A percentile compares a stretch with the other conserved stretches of the same genome.
These are phyloP conservation scores for Colletotrichum sp. DNA, from an alignment of 2,329 filamentous ascomycete genomes.

Conservation along the genomic window DNA sequence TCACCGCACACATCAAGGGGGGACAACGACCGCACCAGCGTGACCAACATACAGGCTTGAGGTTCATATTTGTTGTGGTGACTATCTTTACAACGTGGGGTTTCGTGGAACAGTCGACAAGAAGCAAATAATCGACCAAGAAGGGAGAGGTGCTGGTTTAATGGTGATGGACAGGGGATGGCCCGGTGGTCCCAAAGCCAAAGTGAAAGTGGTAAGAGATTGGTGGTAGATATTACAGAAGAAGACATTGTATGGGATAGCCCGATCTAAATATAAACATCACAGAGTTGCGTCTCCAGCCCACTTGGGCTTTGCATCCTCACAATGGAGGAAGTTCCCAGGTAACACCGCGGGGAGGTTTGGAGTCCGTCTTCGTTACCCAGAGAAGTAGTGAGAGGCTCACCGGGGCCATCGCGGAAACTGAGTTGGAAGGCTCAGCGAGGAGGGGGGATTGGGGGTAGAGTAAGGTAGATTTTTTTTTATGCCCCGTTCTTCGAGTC, in stretches of 20 bases:
- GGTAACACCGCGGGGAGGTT: constrained; percentile 15
- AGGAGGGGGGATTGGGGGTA: neutral
- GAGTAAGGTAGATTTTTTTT: neutral
- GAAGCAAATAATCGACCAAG: neutral
- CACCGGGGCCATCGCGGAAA: neutral
- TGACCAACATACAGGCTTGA: neutral
- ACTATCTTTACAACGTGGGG: neutral
- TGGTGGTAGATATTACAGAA: neutral
- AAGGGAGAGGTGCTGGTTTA: neutral
- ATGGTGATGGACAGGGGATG: neutral
- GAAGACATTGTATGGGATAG: neutral
- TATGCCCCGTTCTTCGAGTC: no score
- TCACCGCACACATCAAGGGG: neutral
- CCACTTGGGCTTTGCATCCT: neutral
- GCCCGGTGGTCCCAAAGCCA: neutral
- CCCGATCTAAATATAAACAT: neutral
- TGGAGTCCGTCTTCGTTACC: constrained; percentile 14
- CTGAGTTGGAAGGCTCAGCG: neutral
- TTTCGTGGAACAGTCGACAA: no score
- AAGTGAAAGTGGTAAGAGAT: neutral
- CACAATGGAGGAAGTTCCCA: constrained; percentile 3
- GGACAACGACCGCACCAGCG: neutral
- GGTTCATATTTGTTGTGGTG: neutral
- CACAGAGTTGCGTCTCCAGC: neutral
- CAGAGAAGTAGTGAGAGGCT: constrained; percentile 2